Evolutionary conservation across 2,329 filamentous ascomycete genomes (phyloP).

Genomic region (Lachnum nothofagi): DNA sequence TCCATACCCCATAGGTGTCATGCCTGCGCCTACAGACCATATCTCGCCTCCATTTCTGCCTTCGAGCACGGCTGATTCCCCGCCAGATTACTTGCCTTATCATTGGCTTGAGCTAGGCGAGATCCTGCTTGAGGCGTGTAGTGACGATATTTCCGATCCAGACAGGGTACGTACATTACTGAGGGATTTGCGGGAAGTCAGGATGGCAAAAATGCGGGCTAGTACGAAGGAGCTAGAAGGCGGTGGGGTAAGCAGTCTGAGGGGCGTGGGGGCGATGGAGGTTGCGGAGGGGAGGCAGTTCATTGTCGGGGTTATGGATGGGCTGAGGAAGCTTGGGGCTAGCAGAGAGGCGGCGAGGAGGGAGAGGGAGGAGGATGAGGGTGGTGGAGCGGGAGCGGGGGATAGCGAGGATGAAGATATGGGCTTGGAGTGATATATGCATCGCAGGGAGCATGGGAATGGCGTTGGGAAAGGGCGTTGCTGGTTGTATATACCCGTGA

Average conservation of each 20-base stretch:
- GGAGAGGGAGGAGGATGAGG: constrained; percentile 66
- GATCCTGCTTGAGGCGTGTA: constrained; percentile 76
- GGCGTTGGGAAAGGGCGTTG: not conserved
- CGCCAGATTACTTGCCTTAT: constrained; percentile 72
- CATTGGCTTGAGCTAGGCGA: constrained; percentile 93
- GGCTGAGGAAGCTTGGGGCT: constrained; percentile 74
- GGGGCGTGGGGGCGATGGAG: constrained; percentile 88
- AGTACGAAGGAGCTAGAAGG: constrained; percentile 68
- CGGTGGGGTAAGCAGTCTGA: constrained; percentile 64
- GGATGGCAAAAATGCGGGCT: constrained; percentile 81
- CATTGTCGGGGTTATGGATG: constrained; percentile 80
- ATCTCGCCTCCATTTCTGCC: constrained; percentile 73
- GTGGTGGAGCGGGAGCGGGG: constrained; percentile 51
- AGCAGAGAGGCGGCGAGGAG: constrained; percentile 71
- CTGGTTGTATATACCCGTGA: not conserved
- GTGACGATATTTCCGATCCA: constrained; percentile 72
- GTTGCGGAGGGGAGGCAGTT: constrained; percentile 81
- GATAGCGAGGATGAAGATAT: constrained; percentile 53
- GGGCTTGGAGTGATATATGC: constrained; percentile 20
- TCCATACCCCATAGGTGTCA: constrained; percentile 42
- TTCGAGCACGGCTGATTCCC: constrained; percentile 65
- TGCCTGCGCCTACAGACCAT: constrained; percentile 23
- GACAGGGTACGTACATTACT: constrained; percentile 71
- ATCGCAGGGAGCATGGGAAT: not conserved
- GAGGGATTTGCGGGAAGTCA: constrained; percentile 77